A percentile compares a stretch with the other conserved stretches of the same genome.
phyloP scores from a whole-genome alignment of 2,329 filamentous ascomycete genomes.

The Curvularia verruculosa region DNA sequence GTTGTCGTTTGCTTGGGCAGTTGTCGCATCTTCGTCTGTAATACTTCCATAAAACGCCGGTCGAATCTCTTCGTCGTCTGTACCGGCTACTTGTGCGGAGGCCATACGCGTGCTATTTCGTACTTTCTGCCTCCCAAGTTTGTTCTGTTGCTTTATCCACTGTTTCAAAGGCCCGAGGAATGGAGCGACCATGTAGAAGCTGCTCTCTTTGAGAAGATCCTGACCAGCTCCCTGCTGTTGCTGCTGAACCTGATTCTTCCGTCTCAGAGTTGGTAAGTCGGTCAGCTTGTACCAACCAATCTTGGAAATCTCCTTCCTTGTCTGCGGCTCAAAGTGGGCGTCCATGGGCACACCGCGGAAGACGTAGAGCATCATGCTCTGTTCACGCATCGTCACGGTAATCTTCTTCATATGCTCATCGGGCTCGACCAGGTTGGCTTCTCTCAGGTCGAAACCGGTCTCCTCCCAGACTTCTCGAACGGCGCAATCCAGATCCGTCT shows the following conservation, averaged over 20 bases:
- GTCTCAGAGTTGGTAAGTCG: conserved; percentile 82
- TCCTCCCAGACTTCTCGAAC: conserved; percentile 95
- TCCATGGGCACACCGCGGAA: conserved; percentile 88
- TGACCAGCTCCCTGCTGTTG: conserved; percentile 59
- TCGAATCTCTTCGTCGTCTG: conserved; percentile 42
- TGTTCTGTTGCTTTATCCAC: conserved; percentile 87
- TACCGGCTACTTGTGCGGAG: conserved; percentile 29
- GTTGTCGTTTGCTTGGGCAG: conserved; percentile 25
- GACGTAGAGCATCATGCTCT: conserved; percentile 90
- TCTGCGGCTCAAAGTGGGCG: conserved; percentile 85
- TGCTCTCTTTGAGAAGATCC: conserved; percentile 71
- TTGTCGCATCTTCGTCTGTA: conserved; percentile 28
- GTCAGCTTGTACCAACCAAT: conserved; percentile 93
- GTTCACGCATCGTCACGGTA: conserved; percentile 86
- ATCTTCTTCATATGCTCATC: conserved; percentile 79
- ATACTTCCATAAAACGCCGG: conserved; percentile 36
- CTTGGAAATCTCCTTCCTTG: conserved; percentile 95
- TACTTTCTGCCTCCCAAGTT: conserved; percentile 64
- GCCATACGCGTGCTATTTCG: conserved; percentile 25
- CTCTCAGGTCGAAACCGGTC: conserved; percentile 83
- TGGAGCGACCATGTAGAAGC: conserved; percentile 97
- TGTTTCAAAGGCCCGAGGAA: conserved; percentile 85
- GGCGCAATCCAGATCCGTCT: conserved; percentile 91
- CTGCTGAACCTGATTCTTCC: conserved; percentile 66
- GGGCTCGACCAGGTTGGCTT: conserved; percentile 74